These are phyloP conservation scores for Lecanosticta acicola DNA, from an alignment of 2,329 filamentous ascomycete species.

Conservation along the genomic window DNA sequence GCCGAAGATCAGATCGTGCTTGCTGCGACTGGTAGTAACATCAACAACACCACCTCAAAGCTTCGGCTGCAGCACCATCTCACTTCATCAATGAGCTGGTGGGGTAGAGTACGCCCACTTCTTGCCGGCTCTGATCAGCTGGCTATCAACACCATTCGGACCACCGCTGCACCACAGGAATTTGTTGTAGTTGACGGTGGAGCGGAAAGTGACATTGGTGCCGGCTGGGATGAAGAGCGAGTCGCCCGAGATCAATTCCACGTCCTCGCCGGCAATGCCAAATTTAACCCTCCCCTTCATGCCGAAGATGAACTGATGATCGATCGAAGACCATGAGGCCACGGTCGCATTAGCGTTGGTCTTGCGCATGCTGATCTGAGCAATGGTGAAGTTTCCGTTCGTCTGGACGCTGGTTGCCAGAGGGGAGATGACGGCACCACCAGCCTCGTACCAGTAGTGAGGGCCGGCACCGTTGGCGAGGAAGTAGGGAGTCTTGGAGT, in stretches of 20 bases:
- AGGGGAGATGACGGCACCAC: conserved; percentile 13
- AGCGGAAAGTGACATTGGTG: conserved; percentile 3
- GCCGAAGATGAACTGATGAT: conserved; percentile 6
- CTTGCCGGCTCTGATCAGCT: conserved; percentile 1
- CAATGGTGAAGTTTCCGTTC: conserved; percentile 14
- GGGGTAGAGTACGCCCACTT: conserved; percentile 7
- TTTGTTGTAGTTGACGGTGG: conserved; percentile 7
- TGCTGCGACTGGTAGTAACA: too few relatives aligned
- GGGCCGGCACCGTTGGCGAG: conserved; percentile 13
- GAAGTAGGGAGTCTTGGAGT: conserved; percentile 12
- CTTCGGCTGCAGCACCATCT: too few relatives aligned
- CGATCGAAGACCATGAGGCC: neutral
- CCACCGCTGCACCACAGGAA: conserved; percentile 6
- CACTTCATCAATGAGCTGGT: conserved; percentile 4
- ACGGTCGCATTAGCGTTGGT: conserved; percentile 1
- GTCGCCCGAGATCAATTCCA: conserved; percentile 4
- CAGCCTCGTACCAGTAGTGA: conserved; percentile 13
- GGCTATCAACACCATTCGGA: conserved; percentile 3
- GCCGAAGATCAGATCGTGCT: too few relatives aligned
- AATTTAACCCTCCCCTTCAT: conserved; percentile 3
- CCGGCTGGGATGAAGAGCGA: conserved; percentile 5
- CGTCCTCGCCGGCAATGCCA: conserved; percentile 1
- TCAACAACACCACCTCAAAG: too few relatives aligned
- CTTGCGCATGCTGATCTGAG: conserved; percentile 8
- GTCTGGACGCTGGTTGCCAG: conserved; percentile 12